Evolutionary conservation across 2,329 filamentous ascomycete species (phyloP), one percentile per base, ranked within the genome.

Genomic region (Beauveria medogensis): DNA sequence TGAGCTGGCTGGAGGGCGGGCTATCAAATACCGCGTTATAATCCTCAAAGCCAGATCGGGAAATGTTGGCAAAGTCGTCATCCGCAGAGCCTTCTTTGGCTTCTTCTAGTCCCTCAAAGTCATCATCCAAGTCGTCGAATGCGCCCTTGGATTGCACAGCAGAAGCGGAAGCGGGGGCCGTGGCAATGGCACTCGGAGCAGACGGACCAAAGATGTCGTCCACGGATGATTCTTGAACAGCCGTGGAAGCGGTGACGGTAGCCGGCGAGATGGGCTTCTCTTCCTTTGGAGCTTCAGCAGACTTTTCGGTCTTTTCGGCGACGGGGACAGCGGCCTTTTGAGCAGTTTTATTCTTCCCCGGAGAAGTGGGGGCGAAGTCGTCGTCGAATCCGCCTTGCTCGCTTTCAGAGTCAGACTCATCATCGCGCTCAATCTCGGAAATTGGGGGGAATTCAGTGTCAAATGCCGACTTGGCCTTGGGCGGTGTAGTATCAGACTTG

Each of bases 371-470:
- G 0, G 89, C 87, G 71, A 97, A 97, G 72, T 97, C 88, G 70
- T 99, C 94, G 55, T 95, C 93, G 70, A 97, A 97, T 0, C 92
- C 91, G 47, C 90, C 91, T 54, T 84, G 83, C 53, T 91, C 90
- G 63, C 85, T 89, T 59, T 86, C 88, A 34, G 87, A 88, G 62
- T 95, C 91, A 34, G 89, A 92, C n/a, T 95, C 88, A 22, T 95
- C 88, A 22, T 90, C 60, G 24, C 85, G 82, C 64, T 90, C 88
- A 62, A 97, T 76, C 71, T 93, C 91, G n/a, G 88, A 87, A 63
- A 97, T 96, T 0, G 93, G 94, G 37, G 94, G 94, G 70, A 97
- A 97, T 71, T 97, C 94, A 24, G 85, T 81, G 69, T 86, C 82
- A 67, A 90, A 89, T 59, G 74, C 78, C 3, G 81, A 71, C 22